Percentiles rank a stretch among this genome's conserved stretches.
Evolutionary conservation across 2,329 filamentous ascomycete genomes (phyloP).

Genomic region (Ophiostoma triangulosporum): DNA sequence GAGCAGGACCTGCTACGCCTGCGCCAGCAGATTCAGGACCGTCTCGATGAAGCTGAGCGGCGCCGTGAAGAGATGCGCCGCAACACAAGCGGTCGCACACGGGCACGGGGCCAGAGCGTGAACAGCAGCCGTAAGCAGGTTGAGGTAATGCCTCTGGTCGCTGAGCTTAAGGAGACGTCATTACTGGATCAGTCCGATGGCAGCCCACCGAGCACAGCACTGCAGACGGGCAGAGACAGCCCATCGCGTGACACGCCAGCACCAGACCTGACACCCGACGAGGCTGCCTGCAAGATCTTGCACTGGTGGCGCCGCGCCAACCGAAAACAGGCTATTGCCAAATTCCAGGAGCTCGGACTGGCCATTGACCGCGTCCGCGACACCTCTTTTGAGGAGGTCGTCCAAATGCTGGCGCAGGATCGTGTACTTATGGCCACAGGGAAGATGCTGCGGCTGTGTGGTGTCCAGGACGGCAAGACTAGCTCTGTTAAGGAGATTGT

Average conservation of each 20-base stretch:
- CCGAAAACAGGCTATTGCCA: slow-evolving; percentile 46
- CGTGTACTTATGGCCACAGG: slow-evolving; percentile 53
- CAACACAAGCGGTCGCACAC: slow-evolving; percentile 33
- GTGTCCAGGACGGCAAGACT: slow-evolving; percentile 49
- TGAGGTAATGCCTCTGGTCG: slow-evolving; percentile 33
- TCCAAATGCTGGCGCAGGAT: slow-evolving; percentile 52
- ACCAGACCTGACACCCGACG: slow-evolving; percentile 25
- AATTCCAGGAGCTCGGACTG: slow-evolving; percentile 53
- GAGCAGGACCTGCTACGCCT: slow-evolving; percentile 59
- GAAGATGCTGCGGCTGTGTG: slow-evolving; percentile 54
- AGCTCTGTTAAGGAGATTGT: slow-evolving; percentile 56
- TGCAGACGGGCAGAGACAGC: not conserved
- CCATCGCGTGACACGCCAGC: slow-evolving; percentile 15
- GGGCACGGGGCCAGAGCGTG: slow-evolving; percentile 39
- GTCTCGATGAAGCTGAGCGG: slow-evolving; percentile 62
- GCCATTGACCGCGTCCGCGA: slow-evolving; percentile 57
- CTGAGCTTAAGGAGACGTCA: slow-evolving; percentile 34
- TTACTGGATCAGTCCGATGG: not conserved
- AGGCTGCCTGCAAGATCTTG: slow-evolving; percentile 54
- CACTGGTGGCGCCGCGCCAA: slow-evolving; percentile 51
- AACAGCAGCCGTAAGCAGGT: slow-evolving; percentile 33
- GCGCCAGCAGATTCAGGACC: slow-evolving; percentile 64
- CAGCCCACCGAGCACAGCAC: no score
- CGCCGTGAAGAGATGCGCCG: slow-evolving; percentile 53
- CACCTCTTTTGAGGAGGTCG: slow-evolving; percentile 62